Evolutionary conservation across 2,329 filamentous ascomycete species (phyloP), one percentile per base, ranked within the genome.

Genomic region (Aureobasidium subglaciale): DNA sequence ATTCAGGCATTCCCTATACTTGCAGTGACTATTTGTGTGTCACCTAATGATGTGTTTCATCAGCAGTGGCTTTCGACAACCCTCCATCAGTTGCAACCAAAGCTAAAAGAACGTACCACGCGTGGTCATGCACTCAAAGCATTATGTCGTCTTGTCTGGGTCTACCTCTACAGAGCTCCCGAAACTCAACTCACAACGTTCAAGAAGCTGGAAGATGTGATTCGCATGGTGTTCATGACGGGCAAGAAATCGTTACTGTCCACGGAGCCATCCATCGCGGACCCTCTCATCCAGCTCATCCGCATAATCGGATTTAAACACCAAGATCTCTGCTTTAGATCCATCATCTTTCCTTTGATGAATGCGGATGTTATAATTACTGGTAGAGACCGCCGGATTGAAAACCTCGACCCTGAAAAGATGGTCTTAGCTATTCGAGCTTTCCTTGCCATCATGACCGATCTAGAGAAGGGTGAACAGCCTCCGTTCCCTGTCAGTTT

Each of bases 371-470:
- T 58, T 13, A 58, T 60, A 24, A 53, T 59, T 16, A 82, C 84
- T 16, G 78, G 77, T 76, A 88, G 85, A 64, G 88, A 96, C 41
- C 74, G 93, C 38, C 90, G 84, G 66, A 87, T 96, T 25, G 93
- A 97, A 66, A 89, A 95, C 65, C 79, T 99, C 59, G 93, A 99
- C 59, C 93, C 95, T 0, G 95, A 99, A 67, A 87, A 89, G 64
- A 95, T 96, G 73, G 92, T 97, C n/a, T 88, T 99, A 63, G 93
- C 91, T 2, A 99, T 99, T 60, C 83, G 90, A 60, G 88, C 93
- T 3, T 99, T 97, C 67, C 78, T 99, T 25, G 88, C 87, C 29
- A 90, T 97, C 62, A 92, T 99, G 83, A 82, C 87, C 0, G 93
- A 99, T 68, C 76, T 97, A 24, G 93, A 99, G 69, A 92, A 87